These are phyloP conservation scores for Candida ulmi DNA, from an alignment of 805 yeast genomes.

Conservation along the genomic window DNA sequence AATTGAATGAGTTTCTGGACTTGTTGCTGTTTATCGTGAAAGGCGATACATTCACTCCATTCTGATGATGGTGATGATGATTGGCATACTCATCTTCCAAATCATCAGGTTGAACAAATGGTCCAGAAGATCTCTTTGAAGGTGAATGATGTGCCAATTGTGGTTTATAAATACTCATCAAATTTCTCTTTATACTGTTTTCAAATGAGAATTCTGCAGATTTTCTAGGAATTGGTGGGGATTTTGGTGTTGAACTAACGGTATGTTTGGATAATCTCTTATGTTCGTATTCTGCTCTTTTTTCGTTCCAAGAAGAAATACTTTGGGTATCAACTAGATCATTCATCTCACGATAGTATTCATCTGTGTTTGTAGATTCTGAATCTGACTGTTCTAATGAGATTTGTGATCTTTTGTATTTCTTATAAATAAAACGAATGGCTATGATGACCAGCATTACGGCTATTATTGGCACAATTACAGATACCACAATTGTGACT, in stretches of 20 bases:
- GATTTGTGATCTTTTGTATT: not conserved
- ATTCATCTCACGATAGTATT: slow-evolving; percentile 16
- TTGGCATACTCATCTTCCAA: slow-evolving; percentile 10
- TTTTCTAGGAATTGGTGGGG: not conserved
- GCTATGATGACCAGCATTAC: slow-evolving; percentile 13
- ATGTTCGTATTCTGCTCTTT: slow-evolving; percentile 17
- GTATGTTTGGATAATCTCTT: not conserved
- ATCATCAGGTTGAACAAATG: slow-evolving; percentile 23
- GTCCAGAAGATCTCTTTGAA: slow-evolving; percentile 2
- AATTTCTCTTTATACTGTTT: slow-evolving; percentile 2
- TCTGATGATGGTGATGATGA: slow-evolving; percentile 2
- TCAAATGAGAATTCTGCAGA: slow-evolving; percentile 9
- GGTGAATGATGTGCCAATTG: not conserved
- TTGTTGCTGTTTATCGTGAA: slow-evolving; percentile 7
- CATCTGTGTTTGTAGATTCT: slow-evolving; percentile 9
- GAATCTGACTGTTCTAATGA: slow-evolving; percentile 2
- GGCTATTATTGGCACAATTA: slow-evolving; percentile 9
- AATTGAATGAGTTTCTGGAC: slow-evolving; percentile 8
- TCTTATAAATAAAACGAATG: slow-evolving; percentile 11
- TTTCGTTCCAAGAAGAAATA: slow-evolving; percentile 20
- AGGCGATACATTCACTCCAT: slow-evolving; percentile 13
- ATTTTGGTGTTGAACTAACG: not conserved
- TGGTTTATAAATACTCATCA: slow-evolving; percentile 4
- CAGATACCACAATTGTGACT: not conserved
- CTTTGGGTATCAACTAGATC: slow-evolving; percentile 17